Conservation (phyloP, 345 rosid species). For the Lenwebbia sp. region DNA sequence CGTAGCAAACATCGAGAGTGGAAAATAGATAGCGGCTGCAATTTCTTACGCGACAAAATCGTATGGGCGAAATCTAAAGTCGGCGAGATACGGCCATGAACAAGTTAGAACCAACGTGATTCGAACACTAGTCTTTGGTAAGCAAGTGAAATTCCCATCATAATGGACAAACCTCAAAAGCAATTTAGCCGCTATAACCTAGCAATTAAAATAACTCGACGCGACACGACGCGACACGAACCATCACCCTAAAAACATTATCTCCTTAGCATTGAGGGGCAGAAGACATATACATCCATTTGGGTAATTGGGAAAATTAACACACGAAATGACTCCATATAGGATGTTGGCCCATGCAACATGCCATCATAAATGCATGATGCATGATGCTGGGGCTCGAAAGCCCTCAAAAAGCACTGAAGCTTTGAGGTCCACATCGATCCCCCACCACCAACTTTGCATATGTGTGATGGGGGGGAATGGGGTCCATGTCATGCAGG, state of each 20-base stretch:
- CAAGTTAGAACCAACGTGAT: not conserved
- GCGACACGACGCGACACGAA: fast-evolving
- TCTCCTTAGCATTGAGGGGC: not conserved
- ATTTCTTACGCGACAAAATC: fast-evolving
- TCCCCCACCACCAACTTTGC: not conserved
- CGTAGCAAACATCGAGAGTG: not conserved
- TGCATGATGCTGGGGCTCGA: not conserved
- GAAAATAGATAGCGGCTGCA: not conserved
- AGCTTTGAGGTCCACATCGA: not conserved
- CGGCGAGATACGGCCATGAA: not conserved
- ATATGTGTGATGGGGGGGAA: not conserved
- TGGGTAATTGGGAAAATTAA: not conserved
- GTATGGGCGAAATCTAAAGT: not conserved
- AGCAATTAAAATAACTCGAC: not conserved
- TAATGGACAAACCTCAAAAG: not conserved
- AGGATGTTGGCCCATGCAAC: not conserved
- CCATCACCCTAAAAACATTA: not conserved
- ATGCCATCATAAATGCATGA: not conserved
- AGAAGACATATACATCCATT: not conserved
- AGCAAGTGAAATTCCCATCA: fast-evolving
- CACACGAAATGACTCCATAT: not conserved
- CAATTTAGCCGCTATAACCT: fast-evolving
- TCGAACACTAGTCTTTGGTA: not conserved
- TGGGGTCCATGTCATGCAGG: not conserved
- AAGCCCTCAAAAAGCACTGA: not conserved